A percentile compares a stretch with the other conserved stretches of the same genome.
These are phyloP conservation scores for Cenococcum geophilum DNA, from an alignment of 495 filamentous ascomycete species.

Conservation along the genomic window DNA sequence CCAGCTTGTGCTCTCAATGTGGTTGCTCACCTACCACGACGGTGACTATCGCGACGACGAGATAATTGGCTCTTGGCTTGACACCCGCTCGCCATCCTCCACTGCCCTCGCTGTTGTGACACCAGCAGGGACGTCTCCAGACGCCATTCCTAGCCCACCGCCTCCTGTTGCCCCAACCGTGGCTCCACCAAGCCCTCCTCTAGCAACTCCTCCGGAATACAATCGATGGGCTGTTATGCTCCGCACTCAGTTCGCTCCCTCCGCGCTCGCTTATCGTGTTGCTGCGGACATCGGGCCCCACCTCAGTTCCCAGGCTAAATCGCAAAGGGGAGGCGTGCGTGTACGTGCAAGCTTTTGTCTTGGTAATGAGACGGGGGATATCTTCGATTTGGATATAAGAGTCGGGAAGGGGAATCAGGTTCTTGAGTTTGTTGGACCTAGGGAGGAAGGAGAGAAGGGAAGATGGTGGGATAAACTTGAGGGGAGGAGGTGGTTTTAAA, in stretches of 20 bases:
- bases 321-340: slow-evolving; percentile 30
- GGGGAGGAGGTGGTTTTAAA: slow-evolving; percentile 27
- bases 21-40: slow-evolving; percentile 32
- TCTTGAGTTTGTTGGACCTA: slow-evolving; percentile 34
- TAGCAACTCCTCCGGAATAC: slow-evolving; percentile 15
- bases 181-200: slow-evolving; percentile 11
- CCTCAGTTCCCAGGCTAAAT: slow-evolving; percentile 32
- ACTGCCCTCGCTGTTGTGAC: slow-evolving; percentile 29
- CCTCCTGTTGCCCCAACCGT: slow-evolving; percentile 16
- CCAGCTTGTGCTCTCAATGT: slow-evolving; percentile 31
- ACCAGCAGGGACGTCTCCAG: slow-evolving; percentile 12
- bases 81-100: slow-evolving; percentile 27
- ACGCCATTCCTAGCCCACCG: slow-evolving; percentile 1
- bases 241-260: slow-evolving; percentile 27
- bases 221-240: slow-evolving; percentile 31
- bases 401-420: slow-evolving; percentile 30
- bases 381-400: slow-evolving; percentile 36
- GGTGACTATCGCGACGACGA: slow-evolving; percentile 25
- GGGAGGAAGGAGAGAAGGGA: slow-evolving; percentile 35
- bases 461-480: slow-evolving; percentile 27
- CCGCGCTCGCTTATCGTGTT: slow-evolving; percentile 29
- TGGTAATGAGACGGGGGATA: slow-evolving; percentile 25
- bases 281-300: slow-evolving; percentile 28
- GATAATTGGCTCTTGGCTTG: slow-evolving; percentile 35
- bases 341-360: slow-evolving; percentile 37